A percentile compares a stretch with the other conserved stretches of the same genome.
Conservation (phyloP, 164 flowering plant genomes). For the Stephania yunnanensis region DNA sequence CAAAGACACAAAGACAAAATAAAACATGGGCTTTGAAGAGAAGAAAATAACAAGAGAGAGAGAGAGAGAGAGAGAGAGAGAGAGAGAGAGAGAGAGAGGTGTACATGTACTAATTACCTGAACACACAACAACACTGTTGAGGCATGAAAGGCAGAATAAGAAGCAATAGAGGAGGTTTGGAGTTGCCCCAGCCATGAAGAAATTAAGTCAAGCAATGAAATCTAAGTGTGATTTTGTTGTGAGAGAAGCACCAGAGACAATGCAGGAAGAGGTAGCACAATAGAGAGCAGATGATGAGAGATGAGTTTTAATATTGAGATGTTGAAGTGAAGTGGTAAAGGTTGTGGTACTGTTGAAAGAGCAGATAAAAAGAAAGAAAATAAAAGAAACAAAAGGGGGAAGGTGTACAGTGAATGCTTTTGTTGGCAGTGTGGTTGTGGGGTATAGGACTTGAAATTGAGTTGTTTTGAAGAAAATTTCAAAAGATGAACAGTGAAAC, state of each 20-base stretch:
- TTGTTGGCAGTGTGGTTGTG: background rate
- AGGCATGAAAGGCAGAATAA: conserved; percentile 26
- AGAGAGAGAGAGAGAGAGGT: conserved; percentile 3
- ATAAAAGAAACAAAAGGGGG: conserved; percentile 7
- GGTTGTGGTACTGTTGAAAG: background rate
- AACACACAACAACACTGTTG: conserved; percentile 14
- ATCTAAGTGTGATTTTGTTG: conserved; percentile 11
- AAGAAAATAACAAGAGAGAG: background rate
- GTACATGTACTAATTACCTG: conserved; percentile 30
- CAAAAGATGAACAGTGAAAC: background rate
- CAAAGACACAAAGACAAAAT: background rate
- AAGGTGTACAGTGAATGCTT: background rate
- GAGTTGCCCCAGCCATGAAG: conserved; percentile 32
- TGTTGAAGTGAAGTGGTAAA: too few species aligned
- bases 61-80: conserved; percentile 1
- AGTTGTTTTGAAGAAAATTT: background rate
- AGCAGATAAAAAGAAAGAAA: background rate
- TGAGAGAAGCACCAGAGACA: background rate
- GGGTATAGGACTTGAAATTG: background rate
- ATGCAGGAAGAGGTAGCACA: too few species aligned
- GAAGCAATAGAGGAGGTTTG: conserved; percentile 16
- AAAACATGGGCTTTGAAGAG: background rate
- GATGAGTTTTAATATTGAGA: background rate
- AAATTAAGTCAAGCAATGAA: conserved; percentile 10
- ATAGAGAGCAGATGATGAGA: background rate